These are phyloP conservation scores for Ustilago curta DNA, from an alignment of 1,284 basidiomycete species.

Conservation along the genomic window DNA sequence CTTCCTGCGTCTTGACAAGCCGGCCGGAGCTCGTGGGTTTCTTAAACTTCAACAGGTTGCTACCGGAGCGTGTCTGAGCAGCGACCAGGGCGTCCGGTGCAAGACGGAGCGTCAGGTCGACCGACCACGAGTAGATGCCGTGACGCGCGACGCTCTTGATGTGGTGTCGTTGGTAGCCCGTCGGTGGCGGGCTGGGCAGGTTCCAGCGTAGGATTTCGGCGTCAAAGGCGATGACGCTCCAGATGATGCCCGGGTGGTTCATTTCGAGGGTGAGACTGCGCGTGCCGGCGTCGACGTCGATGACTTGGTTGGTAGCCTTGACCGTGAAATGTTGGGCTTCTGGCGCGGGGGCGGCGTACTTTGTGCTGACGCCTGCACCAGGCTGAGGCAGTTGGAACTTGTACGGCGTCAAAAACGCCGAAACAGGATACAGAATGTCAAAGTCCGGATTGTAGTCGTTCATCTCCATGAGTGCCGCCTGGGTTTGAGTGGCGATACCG, in stretches of 20 bases:
- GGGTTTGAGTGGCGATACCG: conserved; percentile 70
- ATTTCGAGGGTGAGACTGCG: conserved; percentile 80
- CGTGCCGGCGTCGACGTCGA: conserved; percentile 76
- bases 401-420: conserved; percentile 81
- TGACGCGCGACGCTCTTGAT: conserved; percentile 90
- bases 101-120: conserved; percentile 79
- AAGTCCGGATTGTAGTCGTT: conserved; percentile 65
- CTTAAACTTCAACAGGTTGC: conserved; percentile 15
- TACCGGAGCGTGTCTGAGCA: conserved; percentile 13
- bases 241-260: conserved; percentile 85
- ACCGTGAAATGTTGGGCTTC: conserved; percentile 73
- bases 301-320: conserved; percentile 75
- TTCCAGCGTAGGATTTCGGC: conserved; percentile 90
- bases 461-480: conserved; percentile 66
- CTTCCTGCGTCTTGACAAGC: conserved; percentile 19
- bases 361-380: conserved; percentile 20
- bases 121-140: conserved; percentile 78
- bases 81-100: conserved; percentile 22
- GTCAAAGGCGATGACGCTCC: conserved; percentile 91
- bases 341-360: conserved; percentile 39
- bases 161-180: conserved; percentile 80
- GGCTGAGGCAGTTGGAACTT: conserved; percentile 76
- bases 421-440: conserved; percentile 77
- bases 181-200: conserved; percentile 71
- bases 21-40: conserved; percentile 12